phyloP scores from a whole-genome alignment of 1,284 basidiomycete species.

The Ceratobasidium theobromae region DNA sequence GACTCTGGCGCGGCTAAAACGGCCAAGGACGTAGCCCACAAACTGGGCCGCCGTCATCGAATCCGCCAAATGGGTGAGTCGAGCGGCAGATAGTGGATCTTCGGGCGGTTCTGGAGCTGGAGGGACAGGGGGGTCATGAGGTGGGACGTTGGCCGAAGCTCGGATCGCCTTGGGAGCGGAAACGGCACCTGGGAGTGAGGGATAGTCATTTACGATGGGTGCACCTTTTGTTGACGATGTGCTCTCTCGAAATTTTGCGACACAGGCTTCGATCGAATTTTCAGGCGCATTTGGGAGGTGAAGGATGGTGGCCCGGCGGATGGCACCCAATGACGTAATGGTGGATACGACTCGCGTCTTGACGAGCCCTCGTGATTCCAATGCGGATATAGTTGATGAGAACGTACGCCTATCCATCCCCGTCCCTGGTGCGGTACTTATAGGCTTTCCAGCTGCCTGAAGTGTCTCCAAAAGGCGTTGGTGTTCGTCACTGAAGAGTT shows the following conservation, averaged over 20 bases:
- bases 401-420: constrained; percentile 73
- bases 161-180: not conserved
- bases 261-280: constrained; percentile 48
- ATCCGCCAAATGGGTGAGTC: constrained; percentile 53
- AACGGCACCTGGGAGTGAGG: not conserved
- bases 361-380: constrained; percentile 64
- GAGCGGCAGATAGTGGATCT: constrained; percentile 1
- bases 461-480: constrained; percentile 58
- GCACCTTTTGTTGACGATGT: not conserved
- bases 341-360: constrained; percentile 61
- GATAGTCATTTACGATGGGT: not conserved
- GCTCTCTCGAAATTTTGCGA: constrained; percentile 27
- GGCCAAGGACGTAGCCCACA: constrained; percentile 68
- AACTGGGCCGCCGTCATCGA: constrained; percentile 63
- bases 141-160: not conserved
- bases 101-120: not conserved
- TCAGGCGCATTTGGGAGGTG: constrained; percentile 59
- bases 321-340: constrained; percentile 53
- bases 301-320: constrained; percentile 57
- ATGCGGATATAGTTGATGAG: constrained; percentile 55
- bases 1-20: constrained; percentile 59
- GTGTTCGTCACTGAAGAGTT: constrained; percentile 67
- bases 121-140: not conserved
- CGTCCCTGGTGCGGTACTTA: constrained; percentile 65
- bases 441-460: constrained; percentile 58